Evolutionary conservation across 1,284 basidiomycete genomes (phyloP).

Genomic region (Termitomyces sp.): DNA sequence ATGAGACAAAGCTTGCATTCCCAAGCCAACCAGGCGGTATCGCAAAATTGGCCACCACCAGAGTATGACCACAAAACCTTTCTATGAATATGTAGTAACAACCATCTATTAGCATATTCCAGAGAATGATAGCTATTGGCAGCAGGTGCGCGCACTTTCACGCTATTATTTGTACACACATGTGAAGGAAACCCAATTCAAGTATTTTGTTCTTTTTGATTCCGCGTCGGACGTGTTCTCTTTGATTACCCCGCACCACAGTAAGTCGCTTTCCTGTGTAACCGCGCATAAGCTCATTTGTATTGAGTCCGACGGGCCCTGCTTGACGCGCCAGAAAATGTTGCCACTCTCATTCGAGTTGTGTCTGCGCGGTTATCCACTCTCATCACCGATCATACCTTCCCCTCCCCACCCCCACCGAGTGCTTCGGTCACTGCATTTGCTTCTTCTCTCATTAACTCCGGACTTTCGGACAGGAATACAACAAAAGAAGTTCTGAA

Average conservation of each 20-base stretch:
- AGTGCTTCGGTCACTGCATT: conserved; percentile 57
- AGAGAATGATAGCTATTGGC: conserved; percentile 75
- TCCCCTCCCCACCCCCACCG: conserved; percentile 57
- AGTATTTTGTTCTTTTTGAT: conserved; percentile 85
- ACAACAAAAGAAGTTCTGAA: conserved; percentile 83
- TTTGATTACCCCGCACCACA: conserved; percentile 79
- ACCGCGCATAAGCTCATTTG: conserved; percentile 8
- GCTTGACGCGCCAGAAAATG: conserved; percentile 77
- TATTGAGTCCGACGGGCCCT: conserved; percentile 72
- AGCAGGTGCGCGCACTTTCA: conserved; percentile 51
- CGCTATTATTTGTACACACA: conserved; percentile 1
- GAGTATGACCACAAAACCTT: conserved; percentile 46
- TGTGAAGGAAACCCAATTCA: conserved; percentile 1
- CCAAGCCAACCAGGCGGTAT: conserved; percentile 77
- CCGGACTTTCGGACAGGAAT: conserved; percentile 51
- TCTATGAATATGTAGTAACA: not conserved
- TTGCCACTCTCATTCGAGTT: conserved; percentile 75
- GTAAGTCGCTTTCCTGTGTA: conserved; percentile 40
- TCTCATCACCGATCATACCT: conserved; percentile 77
- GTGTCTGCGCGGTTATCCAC: conserved; percentile 75
- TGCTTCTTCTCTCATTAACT: conserved; percentile 64
- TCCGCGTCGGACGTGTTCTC: conserved; percentile 85
- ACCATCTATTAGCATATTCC: conserved; percentile 61
- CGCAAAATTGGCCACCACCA: conserved; percentile 61
- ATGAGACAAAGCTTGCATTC: conserved; percentile 86